Base-by-base conservation (phyloP, 768 basidiomycete genomes). In the Pulveroboletus frians region DNA sequence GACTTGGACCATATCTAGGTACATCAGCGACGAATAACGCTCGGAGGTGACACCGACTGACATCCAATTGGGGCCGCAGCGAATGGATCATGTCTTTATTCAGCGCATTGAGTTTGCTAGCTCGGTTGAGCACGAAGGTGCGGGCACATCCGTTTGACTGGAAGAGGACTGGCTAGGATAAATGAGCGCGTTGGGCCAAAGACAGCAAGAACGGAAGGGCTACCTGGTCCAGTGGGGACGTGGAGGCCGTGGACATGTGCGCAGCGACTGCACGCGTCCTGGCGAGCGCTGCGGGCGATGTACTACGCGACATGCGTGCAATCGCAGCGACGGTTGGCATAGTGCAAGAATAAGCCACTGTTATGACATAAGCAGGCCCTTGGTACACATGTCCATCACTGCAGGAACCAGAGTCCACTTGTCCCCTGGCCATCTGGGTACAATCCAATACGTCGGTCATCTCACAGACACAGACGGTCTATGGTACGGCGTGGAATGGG, bases 401-500 rank as follows among this genome's bases (percentile, higher is more conserved):
- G 30, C 65, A 10, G 84, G 81, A 50, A 72, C 78, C 39, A 80
- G 89, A 47, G 71, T 91, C 57, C 67, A 54, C 55, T 65, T 77
- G 46, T 49, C 58, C 35, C 69, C 73, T 46, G 78, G 75, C 17
- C 63, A 81, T 58, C 61, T 78, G 38, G 91, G 86, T 2, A 91
- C 88, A 4, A 67, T 95, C 53, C 80, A 69, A 67, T 93, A 78
- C 60, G 68, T 77, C 13, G 92, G 92, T 2, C 54, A 65, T 1
- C 81, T 94, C 17, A 70, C 79, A 15, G 76, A 76, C 13, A 81
- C 88, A 0, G 60, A 69, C 3, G 89, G 88, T 4, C 57, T 68
- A 11, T 98, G 94, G 94, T 75, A 93, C n/a, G 95, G 95, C n/a
- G 79, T 97, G 40, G 95, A 98, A 70, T 98, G 94, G 90, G 95